Base-by-base conservation (phyloP, 352 stramenopile species). In the Phytophthora ramorum region DNA sequence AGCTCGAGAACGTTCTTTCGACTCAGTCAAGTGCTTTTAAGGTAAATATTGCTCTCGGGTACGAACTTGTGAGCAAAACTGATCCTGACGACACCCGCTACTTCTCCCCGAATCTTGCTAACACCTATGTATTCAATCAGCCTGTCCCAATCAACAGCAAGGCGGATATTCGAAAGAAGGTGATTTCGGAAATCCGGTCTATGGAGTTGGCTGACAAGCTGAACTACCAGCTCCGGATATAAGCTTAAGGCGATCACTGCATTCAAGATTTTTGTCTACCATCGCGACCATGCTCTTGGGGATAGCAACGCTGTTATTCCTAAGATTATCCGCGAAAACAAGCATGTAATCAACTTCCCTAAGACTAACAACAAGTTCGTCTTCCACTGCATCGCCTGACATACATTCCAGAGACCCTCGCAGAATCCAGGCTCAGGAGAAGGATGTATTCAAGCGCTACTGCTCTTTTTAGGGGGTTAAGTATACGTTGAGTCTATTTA, bases 331-430 rank as follows among this genome's bases (percentile, higher is more conserved):
- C 50, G 50, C 26, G 52, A 60, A 8, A 69, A 74, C 37, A 46
- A 52, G 30, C 51, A 62, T 40, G 51, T 74, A 26, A 66, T 70
- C 49, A 63, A 74, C 47, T 70, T 75, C 38, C 60, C 66, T 17
- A 66, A 69, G 17, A 69, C 34, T 9, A 56, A 73, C 30, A 73
- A 71, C 52, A 44, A 44, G 37, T 44, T 16, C 16, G 16, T 44
- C 8, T 34, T 34, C 28, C 28, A 34, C 28, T 34, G 28, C 28
- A 34, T 34, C 28, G 28, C 28, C 28, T 34, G 28, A 7, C 28
- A 34, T 12, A 34, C 28, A 12, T 34, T 34, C 28, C 28, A 34
- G 28, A 34, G 28, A 12, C 12, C 28, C 28, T 34, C 28, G 28
- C 28, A 34, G 28, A 34, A 34, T 34, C 12, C 28, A 34, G 28